A percentile compares a stretch with the other conserved stretches of the same genome.
Conservation (phyloP, 768 basidiomycete species). For the Suillus americanus region DNA sequence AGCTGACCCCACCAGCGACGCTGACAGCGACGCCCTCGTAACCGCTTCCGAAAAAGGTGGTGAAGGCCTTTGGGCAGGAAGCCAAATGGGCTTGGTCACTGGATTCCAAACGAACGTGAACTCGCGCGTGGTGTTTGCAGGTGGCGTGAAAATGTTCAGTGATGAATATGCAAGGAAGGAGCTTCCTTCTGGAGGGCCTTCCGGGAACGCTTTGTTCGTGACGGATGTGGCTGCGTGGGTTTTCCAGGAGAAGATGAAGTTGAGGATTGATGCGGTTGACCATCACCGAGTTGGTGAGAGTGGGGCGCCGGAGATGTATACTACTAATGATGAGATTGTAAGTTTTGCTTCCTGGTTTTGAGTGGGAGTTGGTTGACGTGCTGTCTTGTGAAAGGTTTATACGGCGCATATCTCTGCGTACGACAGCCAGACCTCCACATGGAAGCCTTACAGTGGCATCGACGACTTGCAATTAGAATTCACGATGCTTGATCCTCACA, state of each 20-base stretch:
- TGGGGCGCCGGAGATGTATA: constrained; percentile 69
- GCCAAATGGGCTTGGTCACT: constrained; percentile 71
- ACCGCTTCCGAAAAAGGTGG: constrained; percentile 75
- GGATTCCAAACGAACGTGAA: constrained; percentile 87
- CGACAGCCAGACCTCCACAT: constrained; percentile 51
- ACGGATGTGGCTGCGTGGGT: constrained; percentile 83
- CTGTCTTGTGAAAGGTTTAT: constrained; percentile 55
- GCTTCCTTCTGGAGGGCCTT: constrained; percentile 55
- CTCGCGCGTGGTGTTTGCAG: constrained; percentile 77
- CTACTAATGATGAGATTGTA: constrained; percentile 84
- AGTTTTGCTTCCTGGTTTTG: constrained; percentile 18
- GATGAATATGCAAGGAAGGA: constrained; percentile 71
- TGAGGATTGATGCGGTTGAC: constrained; percentile 72
- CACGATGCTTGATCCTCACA: constrained; percentile 97
- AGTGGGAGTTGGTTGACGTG: constrained; percentile 4
- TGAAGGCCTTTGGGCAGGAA: constrained; percentile 83
- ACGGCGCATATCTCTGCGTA: constrained; percentile 71
- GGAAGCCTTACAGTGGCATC: constrained; percentile 72
- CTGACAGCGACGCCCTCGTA: constrained; percentile 39
- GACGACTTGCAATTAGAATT: constrained; percentile 91
- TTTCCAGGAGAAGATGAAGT: constrained; percentile 82
- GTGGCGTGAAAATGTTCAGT: constrained; percentile 76
- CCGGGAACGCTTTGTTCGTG: constrained; percentile 76
- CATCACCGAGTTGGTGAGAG: constrained; percentile 73
- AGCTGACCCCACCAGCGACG: constrained; percentile 49